Evolutionary conservation across 805 yeast species (phyloP).

Genomic region (Brettanomyces bruxellensis): DNA sequence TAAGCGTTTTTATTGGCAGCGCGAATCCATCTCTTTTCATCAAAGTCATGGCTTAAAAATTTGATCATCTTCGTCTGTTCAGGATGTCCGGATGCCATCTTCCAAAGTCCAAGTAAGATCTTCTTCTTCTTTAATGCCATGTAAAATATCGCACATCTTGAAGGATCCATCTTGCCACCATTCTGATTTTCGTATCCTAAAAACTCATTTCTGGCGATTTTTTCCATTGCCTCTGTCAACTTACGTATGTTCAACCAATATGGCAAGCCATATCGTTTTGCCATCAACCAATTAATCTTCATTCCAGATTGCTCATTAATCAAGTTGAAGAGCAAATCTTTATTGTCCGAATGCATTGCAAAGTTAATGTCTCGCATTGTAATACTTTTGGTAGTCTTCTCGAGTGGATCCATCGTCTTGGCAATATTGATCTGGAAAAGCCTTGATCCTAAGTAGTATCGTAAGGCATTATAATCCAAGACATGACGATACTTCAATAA

Average conservation of each 20-base stretch:
- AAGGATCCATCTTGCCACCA: constrained; percentile 56
- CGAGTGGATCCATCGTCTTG: constrained; percentile 12
- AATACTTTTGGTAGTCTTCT: constrained; percentile 24
- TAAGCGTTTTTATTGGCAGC: constrained; percentile 92
- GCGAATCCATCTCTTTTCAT: constrained; percentile 65
- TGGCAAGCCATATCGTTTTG: constrained; percentile 52
- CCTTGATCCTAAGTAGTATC: constrained; percentile 64
- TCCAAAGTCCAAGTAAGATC: constrained; percentile 76
- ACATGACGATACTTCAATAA: constrained; percentile 32
- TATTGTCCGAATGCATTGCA: constrained; percentile 80
- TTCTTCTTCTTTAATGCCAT: constrained; percentile 72
- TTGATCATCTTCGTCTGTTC: constrained; percentile 79
- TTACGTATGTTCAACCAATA: constrained; percentile 56
- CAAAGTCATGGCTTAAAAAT: constrained; percentile 71
- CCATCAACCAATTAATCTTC: constrained; percentile 48
- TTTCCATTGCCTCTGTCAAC: constrained; percentile 49
- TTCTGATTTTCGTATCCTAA: constrained; percentile 27
- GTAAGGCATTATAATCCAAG: constrained; percentile 57
- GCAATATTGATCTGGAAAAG: constrained; percentile 41
- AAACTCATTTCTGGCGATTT: constrained; percentile 66
- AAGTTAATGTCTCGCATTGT: constrained; percentile 77
- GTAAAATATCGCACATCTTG: constrained; percentile 62
- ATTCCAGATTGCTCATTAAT: constrained; percentile 33
- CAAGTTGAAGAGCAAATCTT: constrained; percentile 50
- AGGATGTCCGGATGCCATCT: constrained; percentile 59